Conservation (phyloP, 805 yeast genomes). For the Kockiozyma suomiensis region DNA sequence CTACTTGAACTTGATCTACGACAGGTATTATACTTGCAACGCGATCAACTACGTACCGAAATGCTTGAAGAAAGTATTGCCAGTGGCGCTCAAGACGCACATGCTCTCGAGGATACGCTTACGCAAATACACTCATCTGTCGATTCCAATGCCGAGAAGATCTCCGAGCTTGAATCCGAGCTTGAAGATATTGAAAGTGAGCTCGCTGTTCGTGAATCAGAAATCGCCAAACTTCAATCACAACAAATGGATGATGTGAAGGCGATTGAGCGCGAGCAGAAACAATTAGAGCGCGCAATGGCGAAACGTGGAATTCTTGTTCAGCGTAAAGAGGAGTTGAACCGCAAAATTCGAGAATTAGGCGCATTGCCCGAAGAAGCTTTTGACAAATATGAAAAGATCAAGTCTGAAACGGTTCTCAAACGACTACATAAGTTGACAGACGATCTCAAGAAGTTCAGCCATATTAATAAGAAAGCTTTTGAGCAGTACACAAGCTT, state of each 20-base stretch:
- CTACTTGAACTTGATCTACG: slow-evolving; percentile 57
- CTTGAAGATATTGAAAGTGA: slow-evolving; percentile 33
- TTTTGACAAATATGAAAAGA: slow-evolving; percentile 52
- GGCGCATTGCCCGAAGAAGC: slow-evolving; percentile 93
- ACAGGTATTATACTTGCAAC: slow-evolving; percentile 60
- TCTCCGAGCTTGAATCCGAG: slow-evolving; percentile 39
- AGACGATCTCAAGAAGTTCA: slow-evolving; percentile 60
- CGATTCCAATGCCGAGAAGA: slow-evolving; percentile 36
- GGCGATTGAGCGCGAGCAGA: slow-evolving; percentile 62
- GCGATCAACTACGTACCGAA: slow-evolving; percentile 44
- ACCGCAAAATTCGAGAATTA: slow-evolving; percentile 71
- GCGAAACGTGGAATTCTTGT: slow-evolving; percentile 62
- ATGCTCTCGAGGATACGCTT: slow-evolving; percentile 33
- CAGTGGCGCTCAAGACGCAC: slow-evolving; percentile 37
- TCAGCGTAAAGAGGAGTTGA: slow-evolving; percentile 69
- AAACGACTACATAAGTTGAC: slow-evolving; percentile 55
- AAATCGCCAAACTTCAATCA: slow-evolving; percentile 55
- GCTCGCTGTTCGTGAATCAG: slow-evolving; percentile 44
- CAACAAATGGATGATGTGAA: slow-evolving; percentile 58
- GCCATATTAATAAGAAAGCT: slow-evolving; percentile 87
- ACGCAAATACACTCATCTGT: slow-evolving; percentile 38
- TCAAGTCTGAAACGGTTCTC: slow-evolving; percentile 57
- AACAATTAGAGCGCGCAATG: slow-evolving; percentile 63
- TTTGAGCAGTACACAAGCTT: slow-evolving; percentile 78
- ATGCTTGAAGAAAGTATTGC: slow-evolving; percentile 31